phyloP scores from a whole-genome alignment of 208 protist genomes.

The Trypanosoma vivax region DNA sequence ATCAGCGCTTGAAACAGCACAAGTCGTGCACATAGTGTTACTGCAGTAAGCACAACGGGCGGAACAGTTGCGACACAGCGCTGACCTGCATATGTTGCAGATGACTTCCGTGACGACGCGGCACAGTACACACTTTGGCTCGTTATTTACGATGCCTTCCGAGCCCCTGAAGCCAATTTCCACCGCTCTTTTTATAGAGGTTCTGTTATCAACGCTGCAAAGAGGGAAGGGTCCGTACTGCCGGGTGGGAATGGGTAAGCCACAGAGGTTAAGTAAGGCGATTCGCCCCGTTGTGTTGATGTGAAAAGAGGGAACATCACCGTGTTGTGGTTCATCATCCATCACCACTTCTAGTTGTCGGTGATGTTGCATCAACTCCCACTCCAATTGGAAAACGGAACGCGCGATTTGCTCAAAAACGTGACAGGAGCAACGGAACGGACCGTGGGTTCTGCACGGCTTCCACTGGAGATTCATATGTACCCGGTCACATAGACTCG shows the following conservation, averaged over 20 bases:
- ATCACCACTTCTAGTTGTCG: not conserved
- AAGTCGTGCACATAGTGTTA: constrained; percentile 28
- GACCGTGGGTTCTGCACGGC: constrained; percentile 45
- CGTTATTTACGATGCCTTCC: not conserved
- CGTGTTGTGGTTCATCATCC: not conserved
- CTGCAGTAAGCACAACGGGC: constrained; percentile 22
- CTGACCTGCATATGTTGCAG: constrained; percentile 23
- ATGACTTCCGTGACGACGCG: constrained; percentile 1
- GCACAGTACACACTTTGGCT: constrained; percentile 20
- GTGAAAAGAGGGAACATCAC: constrained; percentile 7
- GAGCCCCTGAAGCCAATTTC: not conserved
- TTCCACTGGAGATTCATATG: constrained; percentile 9
- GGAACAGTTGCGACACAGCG: constrained; percentile 25
- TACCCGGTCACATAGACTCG: constrained; percentile 12
- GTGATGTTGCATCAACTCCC: constrained; percentile 23
- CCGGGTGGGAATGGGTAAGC: constrained; percentile 10
- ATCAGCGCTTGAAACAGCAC: constrained; percentile 9
- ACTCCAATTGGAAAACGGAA: constrained; percentile 24
- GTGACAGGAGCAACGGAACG: constrained; percentile 49
- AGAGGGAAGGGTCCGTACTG: constrained; percentile 10
- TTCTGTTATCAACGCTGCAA: not conserved
- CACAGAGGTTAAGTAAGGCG: constrained; percentile 2
- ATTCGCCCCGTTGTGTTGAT: constrained; percentile 4
- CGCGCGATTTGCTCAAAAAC: constrained; percentile 31
- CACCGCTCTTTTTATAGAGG: constrained; percentile 1